Base-by-base conservation (phyloP, 495 filamentous ascomycete genomes). In the Penicillium ochrochloron region DNA sequence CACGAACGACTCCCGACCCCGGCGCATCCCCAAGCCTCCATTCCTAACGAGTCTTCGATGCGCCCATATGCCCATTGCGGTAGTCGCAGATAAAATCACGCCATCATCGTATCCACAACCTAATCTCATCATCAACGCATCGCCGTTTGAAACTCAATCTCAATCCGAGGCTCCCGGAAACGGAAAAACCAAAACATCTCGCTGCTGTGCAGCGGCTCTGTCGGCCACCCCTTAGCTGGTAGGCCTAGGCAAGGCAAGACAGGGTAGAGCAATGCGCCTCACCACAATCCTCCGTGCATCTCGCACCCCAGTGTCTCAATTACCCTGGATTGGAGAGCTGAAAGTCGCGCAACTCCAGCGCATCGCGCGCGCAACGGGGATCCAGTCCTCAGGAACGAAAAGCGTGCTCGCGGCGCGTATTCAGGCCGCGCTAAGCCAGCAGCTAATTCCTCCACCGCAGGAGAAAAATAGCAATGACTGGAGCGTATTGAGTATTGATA, bases 401-500 rank as follows among this genome's bases (percentile, higher is more conserved):
- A 31, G 73, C 5, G 62, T 66, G 9, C 72, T 88, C 0, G 61
- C 70, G 17, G 56, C 63, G 15, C 60, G 74, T 2, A 63, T 80
- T 12, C 62, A 71, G n/a, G n/a, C 34, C 0, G 70, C 69, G 27
- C 56, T 81, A 10, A 8, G 17, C 2, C 46, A 50, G 19, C 50
- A 54, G 5, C 6, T 42, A 5, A 10, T 5, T 33, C 2, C 11
- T 0, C 15, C 25, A 17, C 2, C 23, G 27, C n/a, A 8, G 15
- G 33, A 56, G 25, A 51, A 6, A 25, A 19, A 54, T 3, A 34
- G 33, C n/a, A 14, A 39, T 23, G 55, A 58, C 31, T 68, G 65
- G 62, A 81, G 82, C 33, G 84, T 98, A 54, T 73, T 97, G 25
- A 93, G 92, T 72, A 89, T 95, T 68, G 92, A 97, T 76, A 88